Evolutionary conservation across 371 early-diverging fungal genomes (phyloP).

Genomic region (Saksenaea oblongispora): DNA sequence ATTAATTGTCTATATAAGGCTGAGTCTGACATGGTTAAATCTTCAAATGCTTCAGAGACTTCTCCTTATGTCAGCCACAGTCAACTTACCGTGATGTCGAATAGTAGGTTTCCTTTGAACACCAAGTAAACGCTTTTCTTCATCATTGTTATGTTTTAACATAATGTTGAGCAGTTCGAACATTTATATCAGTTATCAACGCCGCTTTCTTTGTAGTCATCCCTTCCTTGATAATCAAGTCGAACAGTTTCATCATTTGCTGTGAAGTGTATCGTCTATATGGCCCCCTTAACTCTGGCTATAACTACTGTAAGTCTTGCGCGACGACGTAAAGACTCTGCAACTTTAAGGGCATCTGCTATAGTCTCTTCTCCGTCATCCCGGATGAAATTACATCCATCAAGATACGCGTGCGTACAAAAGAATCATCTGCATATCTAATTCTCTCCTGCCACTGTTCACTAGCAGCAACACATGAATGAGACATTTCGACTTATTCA

Average conservation of each 20-base stretch:
- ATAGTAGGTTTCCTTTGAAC: no score
- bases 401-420: conserved; percentile 8
- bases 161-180: no score
- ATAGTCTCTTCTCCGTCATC: neutral
- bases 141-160: no score
- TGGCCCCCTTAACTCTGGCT: conserved; percentile 4
- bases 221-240: conserved; percentile 20
- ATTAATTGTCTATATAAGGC: no score
- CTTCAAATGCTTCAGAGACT: no score
- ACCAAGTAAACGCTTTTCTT: no score
- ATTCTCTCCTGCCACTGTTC: neutral
- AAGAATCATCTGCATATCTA: neutral
- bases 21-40: no score
- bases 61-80: no score
- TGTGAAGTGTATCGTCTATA: conserved; percentile 18
- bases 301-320: neutral
- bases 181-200: neutral
- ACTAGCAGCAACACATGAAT: neutral
- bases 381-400: conserved; percentile 12
- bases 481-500: neutral
- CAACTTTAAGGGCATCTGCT: neutral
- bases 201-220: conserved; percentile 12
- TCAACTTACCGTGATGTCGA: no score
- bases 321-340: neutral
- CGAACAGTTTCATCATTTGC: conserved; percentile 17